Base-by-base conservation (phyloP, 169 alveolate genomes). In the Plasmodium malariae region DNA sequence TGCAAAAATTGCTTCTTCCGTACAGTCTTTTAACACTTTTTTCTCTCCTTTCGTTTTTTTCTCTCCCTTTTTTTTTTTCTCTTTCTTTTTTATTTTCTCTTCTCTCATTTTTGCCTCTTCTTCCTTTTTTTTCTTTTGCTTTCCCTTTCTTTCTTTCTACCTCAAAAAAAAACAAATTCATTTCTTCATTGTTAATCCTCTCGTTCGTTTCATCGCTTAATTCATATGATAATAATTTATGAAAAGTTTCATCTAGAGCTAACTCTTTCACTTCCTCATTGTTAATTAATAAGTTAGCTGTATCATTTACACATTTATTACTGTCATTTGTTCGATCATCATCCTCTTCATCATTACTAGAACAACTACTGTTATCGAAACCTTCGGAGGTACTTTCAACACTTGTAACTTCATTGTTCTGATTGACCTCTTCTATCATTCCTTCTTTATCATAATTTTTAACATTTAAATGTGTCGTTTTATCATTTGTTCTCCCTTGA, bases 1-100 rank as follows among this genome's bases (percentile, higher is more conserved):
- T 80, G 36, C 63, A 65, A 59, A 80, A 80, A 45, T 80, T 80
- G 49, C 90, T 80, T 51, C 71, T 48, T 3, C 90, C 90, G 11
- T 65, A 34, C 30, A 80, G 21, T 24, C 28, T 80, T 24, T 45
- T 45, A 24, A 14, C 68, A 34, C 51, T 3, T 5, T 9, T 17
- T 5, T 45, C 55, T 55, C 37, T 43, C 24, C 11, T 24, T 43
- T 40, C 26, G n/a, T n/a, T n/a, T 43, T 68, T 40, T 28, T 19
- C n/a, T 19, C 34, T 68, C 9, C 19, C 43, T 17, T 43, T 37
- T 14, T 51, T 34, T 28, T 28, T 32, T 49, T 80, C 24, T 11
- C 37, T 45, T 65, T 80, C 83, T n/a, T n/a, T n/a, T n/a, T 80
- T 80, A 36, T 83, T 80, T 51, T 59, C 30, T 3, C 90, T 83